Evolutionary conservation across 306 rosid species (phyloP).

Genomic region (Pyrus betulifolia): DNA sequence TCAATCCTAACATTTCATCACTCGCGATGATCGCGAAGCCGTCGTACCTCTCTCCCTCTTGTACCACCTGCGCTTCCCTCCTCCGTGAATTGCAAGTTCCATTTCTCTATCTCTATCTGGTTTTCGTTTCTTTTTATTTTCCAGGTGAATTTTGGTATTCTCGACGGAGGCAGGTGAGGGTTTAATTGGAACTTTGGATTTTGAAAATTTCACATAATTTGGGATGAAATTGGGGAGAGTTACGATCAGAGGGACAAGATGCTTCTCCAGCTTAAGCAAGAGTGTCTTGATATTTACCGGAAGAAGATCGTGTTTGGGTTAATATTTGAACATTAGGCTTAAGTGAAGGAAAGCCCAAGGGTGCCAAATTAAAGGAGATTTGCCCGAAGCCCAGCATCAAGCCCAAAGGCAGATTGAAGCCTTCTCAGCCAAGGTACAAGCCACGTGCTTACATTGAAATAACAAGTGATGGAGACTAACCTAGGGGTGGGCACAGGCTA

Average conservation of each 20-base stretch:
- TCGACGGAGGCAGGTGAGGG: background rate
- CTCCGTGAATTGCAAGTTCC: slow-evolving; percentile 79
- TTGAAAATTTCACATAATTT: slow-evolving; percentile 36
- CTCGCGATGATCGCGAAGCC: slow-evolving; percentile 31
- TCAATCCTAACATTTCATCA: background rate
- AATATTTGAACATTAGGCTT: no score
- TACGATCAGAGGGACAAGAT: slow-evolving; percentile 63
- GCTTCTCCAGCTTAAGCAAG: slow-evolving; percentile 91
- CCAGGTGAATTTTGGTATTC: background rate
- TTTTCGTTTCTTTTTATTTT: background rate
- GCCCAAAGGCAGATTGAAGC: no score
- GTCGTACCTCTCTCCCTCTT: slow-evolving; percentile 60
- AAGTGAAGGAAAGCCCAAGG: no score
- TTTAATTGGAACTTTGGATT: background rate
- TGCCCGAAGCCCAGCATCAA: no score
- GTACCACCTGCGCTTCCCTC: slow-evolving; percentile 89
- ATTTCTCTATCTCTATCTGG: background rate
- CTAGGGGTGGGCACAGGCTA: no score
- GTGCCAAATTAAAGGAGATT: no score
- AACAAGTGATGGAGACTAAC: no score
- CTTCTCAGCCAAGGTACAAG: no score
- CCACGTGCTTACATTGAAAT: no score
- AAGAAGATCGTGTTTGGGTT: slow-evolving; percentile 32
- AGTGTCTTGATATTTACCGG: slow-evolving; percentile 77
- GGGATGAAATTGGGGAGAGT: slow-evolving; percentile 95